These are phyloP conservation scores for Amphibolis antarctica DNA, from an alignment of 106 monocot genomes.

Conservation along the genomic window DNA sequence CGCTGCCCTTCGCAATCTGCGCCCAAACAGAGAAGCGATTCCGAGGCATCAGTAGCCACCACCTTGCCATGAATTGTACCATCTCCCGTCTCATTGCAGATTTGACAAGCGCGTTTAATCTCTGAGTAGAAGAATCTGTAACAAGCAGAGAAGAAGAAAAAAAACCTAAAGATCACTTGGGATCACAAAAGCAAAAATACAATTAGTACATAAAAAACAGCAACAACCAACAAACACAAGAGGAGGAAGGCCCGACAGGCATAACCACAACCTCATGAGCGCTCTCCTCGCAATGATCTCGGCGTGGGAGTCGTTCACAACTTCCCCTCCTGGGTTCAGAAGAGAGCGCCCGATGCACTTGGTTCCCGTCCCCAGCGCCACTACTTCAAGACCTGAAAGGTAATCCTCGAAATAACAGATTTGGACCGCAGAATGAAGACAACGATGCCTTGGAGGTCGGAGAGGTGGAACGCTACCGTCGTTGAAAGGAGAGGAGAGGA, in stretches of 20 bases:
- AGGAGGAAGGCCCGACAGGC: background rate
- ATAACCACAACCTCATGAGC: constrained; percentile 42
- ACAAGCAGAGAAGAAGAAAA: background rate
- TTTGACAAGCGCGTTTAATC: constrained; percentile 21
- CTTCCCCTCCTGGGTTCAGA: constrained; percentile 67
- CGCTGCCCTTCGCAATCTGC: background rate
- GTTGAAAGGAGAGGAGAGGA: constrained; percentile 52
- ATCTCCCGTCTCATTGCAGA: background rate
- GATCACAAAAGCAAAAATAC: too few relatives aligned
- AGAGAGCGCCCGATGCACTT: constrained; percentile 79
- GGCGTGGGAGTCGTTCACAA: constrained; percentile 88
- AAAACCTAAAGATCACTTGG: background rate
- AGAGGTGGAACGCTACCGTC: constrained; percentile 18
- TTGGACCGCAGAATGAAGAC: background rate
- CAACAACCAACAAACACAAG: background rate
- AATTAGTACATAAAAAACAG: too few relatives aligned
- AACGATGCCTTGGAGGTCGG: background rate
- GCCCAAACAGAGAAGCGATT: constrained; percentile 26
- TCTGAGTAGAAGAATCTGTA: constrained; percentile 71
- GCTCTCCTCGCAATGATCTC: constrained; percentile 82
- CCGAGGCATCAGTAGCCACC: background rate
- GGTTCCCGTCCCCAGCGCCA: constrained; percentile 81
- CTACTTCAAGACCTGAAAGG: constrained; percentile 33
- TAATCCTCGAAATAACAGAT: background rate
- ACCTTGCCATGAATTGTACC: background rate